Evolutionary conservation across 805 yeast species (phyloP).

Genomic region (Ogataea methylovora): DNA sequence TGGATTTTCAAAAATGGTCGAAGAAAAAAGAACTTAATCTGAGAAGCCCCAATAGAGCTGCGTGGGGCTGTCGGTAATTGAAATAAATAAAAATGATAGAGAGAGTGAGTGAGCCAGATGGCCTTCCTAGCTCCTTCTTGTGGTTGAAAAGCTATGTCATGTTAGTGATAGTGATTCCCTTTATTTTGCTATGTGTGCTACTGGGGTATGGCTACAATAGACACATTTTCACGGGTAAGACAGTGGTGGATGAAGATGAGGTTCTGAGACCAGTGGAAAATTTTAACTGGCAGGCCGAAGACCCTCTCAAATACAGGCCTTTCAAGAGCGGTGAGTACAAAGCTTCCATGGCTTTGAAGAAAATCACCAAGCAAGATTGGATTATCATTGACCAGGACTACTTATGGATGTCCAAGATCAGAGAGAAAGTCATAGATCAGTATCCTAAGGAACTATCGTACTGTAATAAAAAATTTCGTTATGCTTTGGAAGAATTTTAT

Average conservation of each 20-base stretch:
- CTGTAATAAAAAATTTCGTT: conserved; percentile 16
- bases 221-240: neutral
- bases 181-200: no score
- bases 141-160: no score
- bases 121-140: no score
- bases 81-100: no score
- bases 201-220: no score
- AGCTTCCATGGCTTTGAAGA: conserved; percentile 36
- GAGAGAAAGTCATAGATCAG: conserved; percentile 23
- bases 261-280: conserved; percentile 5
- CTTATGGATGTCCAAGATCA: conserved; percentile 27
- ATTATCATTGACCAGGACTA: conserved; percentile 52
- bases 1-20: no score
- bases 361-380: conserved; percentile 43
- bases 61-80: no score
- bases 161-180: no score
- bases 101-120: no score
- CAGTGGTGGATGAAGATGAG: neutral
- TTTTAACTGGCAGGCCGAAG: conserved; percentile 33
- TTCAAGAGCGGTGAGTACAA: conserved; percentile 49
- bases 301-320: conserved; percentile 41
- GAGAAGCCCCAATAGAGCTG: no score
- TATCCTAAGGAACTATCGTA: conserved; percentile 27
- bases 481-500: conserved; percentile 42
- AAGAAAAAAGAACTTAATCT: no score